Evolutionary conservation across 805 yeast genomes (phyloP), one percentile per base, ranked within the genome.

Genomic region (Schwanniomyces yamadae): DNA sequence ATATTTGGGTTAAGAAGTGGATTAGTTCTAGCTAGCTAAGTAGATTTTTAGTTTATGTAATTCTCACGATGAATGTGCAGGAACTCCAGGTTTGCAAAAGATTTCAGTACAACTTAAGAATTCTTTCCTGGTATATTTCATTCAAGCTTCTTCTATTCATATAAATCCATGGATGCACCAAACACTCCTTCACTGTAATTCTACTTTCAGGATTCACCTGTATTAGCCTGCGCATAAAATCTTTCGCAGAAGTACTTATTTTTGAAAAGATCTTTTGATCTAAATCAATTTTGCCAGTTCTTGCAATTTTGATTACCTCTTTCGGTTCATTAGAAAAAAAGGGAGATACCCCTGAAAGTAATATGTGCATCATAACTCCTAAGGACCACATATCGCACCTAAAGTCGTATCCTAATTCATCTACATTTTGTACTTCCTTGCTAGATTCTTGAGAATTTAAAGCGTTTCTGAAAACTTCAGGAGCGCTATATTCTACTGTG

Each of bases 331-430:
- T 73, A 33, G 69, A 65, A 2, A 73, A 77, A 46, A 81, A 81
- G 5, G 87, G 86, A 0, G 86, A 80, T 2, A 78, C 65, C 0
- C 85, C 86, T 26, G 80, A 77, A 11, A 80, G 55, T 55, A 82
- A 56, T 9, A 81, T 77, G 54, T 79, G 79, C 4, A 71, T 49
- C 11, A 81, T 71, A 0, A 82, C 72, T 0, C 88, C 88, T 4
- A 82, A 47, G 1, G 88, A 81, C 89, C 88, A 82, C 24, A 79
- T 54, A 54, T 82, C 88, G 49, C 85, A 80, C 47, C 76, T 77
- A 20, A 57, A 59, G 40, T 69, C 74, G 48, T 80, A 80, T 0
- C 80, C 80, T 6, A 23, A 11, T n/a, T 27, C 6, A 8, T 6
- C 11, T 27, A 16, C 29, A 13, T 24, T 8, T n/a, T n/a, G n/a